Percentiles rank a stretch among this genome's conserved stretches.
Evolutionary conservation across 83 land plant species (phyloP).

Genomic region (Diphasiastrum complanatum): DNA sequence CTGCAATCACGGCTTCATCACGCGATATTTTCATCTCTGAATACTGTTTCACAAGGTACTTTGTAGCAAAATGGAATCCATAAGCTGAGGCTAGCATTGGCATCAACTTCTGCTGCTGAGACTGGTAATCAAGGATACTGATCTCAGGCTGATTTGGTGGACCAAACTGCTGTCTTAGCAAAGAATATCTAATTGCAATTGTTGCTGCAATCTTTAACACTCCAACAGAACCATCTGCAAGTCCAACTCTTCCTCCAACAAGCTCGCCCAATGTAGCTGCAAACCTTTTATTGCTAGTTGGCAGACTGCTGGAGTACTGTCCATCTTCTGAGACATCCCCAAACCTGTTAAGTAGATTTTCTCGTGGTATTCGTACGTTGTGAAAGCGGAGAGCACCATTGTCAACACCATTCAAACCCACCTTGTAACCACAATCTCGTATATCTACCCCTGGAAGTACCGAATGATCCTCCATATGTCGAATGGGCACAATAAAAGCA

Average conservation of each 20-base stretch:
- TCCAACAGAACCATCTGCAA: conserved; percentile 78
- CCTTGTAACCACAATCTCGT: conserved; percentile 89
- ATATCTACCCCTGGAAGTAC: conserved; percentile 87
- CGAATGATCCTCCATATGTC: conserved; percentile 66
- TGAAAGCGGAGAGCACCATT: conserved; percentile 82
- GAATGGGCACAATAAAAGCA: conserved; percentile 93
- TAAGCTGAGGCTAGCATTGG: conserved; percentile 92
- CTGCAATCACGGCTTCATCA: conserved; percentile 72
- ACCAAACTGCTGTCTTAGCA: conserved; percentile 90
- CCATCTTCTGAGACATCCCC: conserved; percentile 97
- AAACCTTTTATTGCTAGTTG: conserved; percentile 81
- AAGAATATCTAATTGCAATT: conserved; percentile 78
- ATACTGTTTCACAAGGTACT: conserved; percentile 62
- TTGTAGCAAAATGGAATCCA: conserved; percentile 83
- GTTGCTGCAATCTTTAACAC: conserved; percentile 72
- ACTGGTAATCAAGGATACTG: conserved; percentile 86
- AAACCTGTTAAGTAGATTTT: conserved; percentile 85
- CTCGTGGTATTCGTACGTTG: conserved; percentile 81
- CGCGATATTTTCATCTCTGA: conserved; percentile 82
- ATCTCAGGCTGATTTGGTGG: conserved; percentile 84
- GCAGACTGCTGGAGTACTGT: conserved; percentile 69
- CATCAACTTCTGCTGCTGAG: conserved; percentile 91
- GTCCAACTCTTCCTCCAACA: conserved; percentile 89
- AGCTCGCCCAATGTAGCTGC: conserved; percentile 96
- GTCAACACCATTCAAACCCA: conserved; percentile 96